Evolutionary conservation across 116 monocot genomes (phyloP).

Genomic region (Papilionanthe hybrid): DNA sequence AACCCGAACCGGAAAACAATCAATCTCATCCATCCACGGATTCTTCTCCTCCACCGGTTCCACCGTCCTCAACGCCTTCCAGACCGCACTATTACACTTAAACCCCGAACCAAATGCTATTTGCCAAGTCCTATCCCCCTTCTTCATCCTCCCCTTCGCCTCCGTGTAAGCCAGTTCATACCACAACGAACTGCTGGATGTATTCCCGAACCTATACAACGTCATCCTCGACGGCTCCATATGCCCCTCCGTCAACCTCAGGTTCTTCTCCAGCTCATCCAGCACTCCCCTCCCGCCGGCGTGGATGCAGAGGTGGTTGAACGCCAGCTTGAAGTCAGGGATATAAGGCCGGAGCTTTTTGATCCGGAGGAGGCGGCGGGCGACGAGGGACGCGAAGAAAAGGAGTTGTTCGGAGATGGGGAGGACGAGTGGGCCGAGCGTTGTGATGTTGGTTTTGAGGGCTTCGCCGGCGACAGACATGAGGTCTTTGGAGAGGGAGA

Average conservation of each 20-base stretch:
- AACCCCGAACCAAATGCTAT: constrained; percentile 52
- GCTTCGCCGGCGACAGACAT: constrained; percentile 28
- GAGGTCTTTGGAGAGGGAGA: constrained; percentile 28
- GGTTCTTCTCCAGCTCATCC: constrained; percentile 46
- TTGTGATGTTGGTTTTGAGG: constrained; percentile 31
- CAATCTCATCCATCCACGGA: constrained; percentile 51
- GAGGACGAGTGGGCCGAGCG: constrained; percentile 26
- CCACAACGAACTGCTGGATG: constrained; percentile 56
- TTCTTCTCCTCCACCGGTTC: constrained; percentile 35
- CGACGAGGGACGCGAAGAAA: constrained; percentile 14
- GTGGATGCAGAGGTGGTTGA: constrained; percentile 49
- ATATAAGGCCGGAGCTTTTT: constrained; percentile 30
- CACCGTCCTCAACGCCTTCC: constrained; percentile 36
- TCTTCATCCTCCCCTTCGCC: constrained; percentile 41
- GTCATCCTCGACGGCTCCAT: constrained; percentile 63
- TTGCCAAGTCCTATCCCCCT: constrained; percentile 40
- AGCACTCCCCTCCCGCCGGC: constrained; percentile 47
- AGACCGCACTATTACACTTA: constrained; percentile 51
- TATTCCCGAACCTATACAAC: constrained; percentile 41
- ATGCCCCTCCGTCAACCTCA: constrained; percentile 30
- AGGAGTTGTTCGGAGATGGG: constrained; percentile 29
- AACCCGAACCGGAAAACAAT: constrained; percentile 28
- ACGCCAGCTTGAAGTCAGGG: constrained; percentile 45
- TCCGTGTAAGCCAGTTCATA: constrained; percentile 48
- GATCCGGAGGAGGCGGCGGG: not conserved